These are phyloP conservation scores for Mycena polygramma DNA, from an alignment of 768 basidiomycete species.

Conservation along the genomic window DNA sequence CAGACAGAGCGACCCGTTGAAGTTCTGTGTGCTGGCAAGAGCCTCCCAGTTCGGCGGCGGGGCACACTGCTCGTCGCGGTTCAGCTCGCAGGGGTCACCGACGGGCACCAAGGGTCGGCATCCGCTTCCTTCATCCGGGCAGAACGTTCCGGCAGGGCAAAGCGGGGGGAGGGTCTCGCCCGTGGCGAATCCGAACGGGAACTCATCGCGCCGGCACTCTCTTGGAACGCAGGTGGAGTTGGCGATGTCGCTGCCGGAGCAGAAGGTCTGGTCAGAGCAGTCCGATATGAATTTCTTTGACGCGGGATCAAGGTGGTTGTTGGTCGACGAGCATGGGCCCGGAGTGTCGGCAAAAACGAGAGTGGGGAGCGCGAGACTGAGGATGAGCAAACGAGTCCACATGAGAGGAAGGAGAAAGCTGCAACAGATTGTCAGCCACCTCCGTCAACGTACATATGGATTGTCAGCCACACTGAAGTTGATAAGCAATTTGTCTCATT, in stretches of 20 bases:
- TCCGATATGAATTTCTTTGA: conserved; percentile 73
- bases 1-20: conserved; percentile 72
- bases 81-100: conserved; percentile 69
- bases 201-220: conserved; percentile 72
- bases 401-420: conserved; percentile 14
- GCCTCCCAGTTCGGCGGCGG: conserved; percentile 55
- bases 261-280: conserved; percentile 72
- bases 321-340: conserved; percentile 54
- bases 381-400: conserved; percentile 8
- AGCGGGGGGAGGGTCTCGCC: conserved; percentile 61
- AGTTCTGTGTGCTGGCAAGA: conserved; percentile 56
- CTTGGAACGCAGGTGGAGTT: conserved; percentile 61
- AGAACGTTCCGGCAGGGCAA: conserved; percentile 68
- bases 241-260: conserved; percentile 54
- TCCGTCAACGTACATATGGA: not conserved
- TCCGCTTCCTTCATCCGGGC: conserved; percentile 75
- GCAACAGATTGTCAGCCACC: conserved; percentile 13
- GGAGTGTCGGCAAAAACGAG: conserved; percentile 1
- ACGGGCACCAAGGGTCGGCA: conserved; percentile 58
- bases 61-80: conserved; percentile 71
- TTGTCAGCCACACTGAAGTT: conserved; percentile 17
- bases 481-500: not conserved
- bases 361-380: not conserved
- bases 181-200: conserved; percentile 63
- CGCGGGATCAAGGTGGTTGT: conserved; percentile 65